These are phyloP conservation scores for Syzygium malaccense DNA, from an alignment of 441 rosid genomes.

Conservation along the genomic window DNA sequence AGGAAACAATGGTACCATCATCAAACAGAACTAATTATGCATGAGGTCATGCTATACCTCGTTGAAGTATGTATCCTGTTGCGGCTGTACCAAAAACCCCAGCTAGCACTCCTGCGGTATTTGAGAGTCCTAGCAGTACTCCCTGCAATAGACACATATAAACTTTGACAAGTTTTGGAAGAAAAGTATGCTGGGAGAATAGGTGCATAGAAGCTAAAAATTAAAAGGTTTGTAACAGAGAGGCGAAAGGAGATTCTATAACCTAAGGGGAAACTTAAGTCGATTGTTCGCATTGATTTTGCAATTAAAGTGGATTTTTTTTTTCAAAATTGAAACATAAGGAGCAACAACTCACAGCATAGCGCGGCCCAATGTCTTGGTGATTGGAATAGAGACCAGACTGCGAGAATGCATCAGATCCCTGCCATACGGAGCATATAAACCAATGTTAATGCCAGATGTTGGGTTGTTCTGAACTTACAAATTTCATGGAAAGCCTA, in stretches of 20 bases:
- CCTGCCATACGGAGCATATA: slow-evolving; percentile 31
- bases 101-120: slow-evolving; percentile 97
- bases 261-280: background rate
- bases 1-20: background rate
- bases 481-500: background rate
- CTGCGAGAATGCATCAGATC: slow-evolving; percentile 96
- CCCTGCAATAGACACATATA: slow-evolving; percentile 50
- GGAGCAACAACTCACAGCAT: slow-evolving; percentile 57
- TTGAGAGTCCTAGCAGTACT: slow-evolving; percentile 88
- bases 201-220: background rate
- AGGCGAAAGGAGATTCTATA: background rate
- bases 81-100: slow-evolving; percentile 98
- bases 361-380: slow-evolving; percentile 98
- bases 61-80: slow-evolving; percentile 92
- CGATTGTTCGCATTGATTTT: background rate
- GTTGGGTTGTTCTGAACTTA: background rate
- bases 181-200: background rate
- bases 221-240: background rate
- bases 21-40: background rate
- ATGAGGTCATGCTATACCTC: slow-evolving; percentile 35
- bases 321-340: background rate
- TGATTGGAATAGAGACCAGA: slow-evolving; percentile 98
- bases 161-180: background rate
- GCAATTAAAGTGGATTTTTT: background rate
- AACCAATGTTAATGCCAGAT: background rate